Base-by-base conservation (phyloP, 225 moss, liverwort and hornwort genomes). In the Pseudisothecium myosuroides region DNA sequence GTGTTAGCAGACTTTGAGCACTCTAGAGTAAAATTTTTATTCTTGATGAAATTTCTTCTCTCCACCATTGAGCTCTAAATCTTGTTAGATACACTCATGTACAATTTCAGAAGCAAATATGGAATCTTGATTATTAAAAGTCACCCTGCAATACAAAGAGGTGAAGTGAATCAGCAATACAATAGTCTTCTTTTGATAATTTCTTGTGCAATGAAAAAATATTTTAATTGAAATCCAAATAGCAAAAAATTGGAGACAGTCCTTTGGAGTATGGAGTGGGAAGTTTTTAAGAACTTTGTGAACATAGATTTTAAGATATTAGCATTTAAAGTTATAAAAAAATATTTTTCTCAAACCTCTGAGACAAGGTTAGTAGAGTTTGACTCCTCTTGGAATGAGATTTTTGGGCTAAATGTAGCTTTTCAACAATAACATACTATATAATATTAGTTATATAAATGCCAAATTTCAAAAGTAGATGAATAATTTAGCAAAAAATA, bases 1-100 rank as follows among this genome's bases (percentile, higher is more conserved):
- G 5, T 1, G 1, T 3, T 0, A 15, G 0, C 7, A 24, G 1
- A 69, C 14, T 69, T 39, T 2, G 1, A 69, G 8, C 1, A 39
- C 3, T 39, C 1, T 26, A 5, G 14, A 69, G 5, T 39, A 13
- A 39, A 69, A 14, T 0, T 3, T 24, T 69, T 69, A 8, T 14
- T 41, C 5, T 26, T 41, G 15, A 41, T 41, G 26, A 41, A 26
- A 26, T 71, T 26, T 0, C 7, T 24, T 14, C 13, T 14, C 8
- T 69, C 41, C 0, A 69, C 8, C 26, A 39, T 24, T 41, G 41
- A 69, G 3, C 14, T 41, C 1, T 41, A 14, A 69, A 69, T 69
- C 41, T 39, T 69, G 0, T 14, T 24, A 1, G 0, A 7, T 26
- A 41, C 8, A 26, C 26, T 41, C 3, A 26, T 41, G 5, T 1